These are phyloP conservation scores for Skeletonema potamos DNA, from an alignment of 108 stramenopile genomes.

Conservation along the genomic window DNA sequence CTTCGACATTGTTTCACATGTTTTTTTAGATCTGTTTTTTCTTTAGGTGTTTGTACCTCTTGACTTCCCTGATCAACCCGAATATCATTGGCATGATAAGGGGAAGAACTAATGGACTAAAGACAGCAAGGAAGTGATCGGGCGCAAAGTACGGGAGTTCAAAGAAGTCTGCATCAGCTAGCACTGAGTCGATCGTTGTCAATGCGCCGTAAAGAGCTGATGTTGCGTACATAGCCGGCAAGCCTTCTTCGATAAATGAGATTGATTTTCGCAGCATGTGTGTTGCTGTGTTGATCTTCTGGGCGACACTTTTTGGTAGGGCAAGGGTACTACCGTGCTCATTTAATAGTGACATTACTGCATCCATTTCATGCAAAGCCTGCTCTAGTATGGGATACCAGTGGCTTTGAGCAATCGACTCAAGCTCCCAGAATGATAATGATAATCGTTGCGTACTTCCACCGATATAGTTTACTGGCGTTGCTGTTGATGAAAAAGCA, in stretches of 20 bases:
- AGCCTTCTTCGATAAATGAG: constrained; percentile 26
- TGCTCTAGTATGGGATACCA: constrained; percentile 15
- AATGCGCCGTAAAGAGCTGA: constrained; percentile 32
- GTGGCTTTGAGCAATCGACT: constrained; percentile 34
- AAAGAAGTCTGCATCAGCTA: constrained; percentile 26
- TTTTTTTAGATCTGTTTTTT: not conserved
- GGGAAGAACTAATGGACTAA: constrained; percentile 71
- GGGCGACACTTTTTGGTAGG: constrained; percentile 22
- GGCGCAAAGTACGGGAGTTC: constrained; percentile 52
- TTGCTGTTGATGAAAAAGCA: not conserved
- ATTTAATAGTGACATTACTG: constrained; percentile 21
- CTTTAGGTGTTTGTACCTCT: constrained; percentile 49
- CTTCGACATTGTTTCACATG: too few relatives aligned
- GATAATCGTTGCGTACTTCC: constrained; percentile 3
- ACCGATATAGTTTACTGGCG: not conserved
- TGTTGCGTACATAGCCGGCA: constrained; percentile 29
- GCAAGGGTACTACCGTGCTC: constrained; percentile 22
- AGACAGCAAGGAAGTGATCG: constrained; percentile 75
- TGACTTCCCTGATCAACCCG: constrained; percentile 56
- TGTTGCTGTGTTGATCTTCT: constrained; percentile 40
- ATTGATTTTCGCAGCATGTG: constrained; percentile 35
- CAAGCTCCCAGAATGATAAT: constrained; percentile 40
- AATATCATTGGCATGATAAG: constrained; percentile 61
- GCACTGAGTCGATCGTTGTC: constrained; percentile 15
- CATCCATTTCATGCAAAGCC: constrained; percentile 25